These are phyloP conservation scores for Arabidopsis thaliana DNA, from an alignment of 345 rosid genomes.

Conservation along the genomic window TAIR10.1 NC_003074.8:9332501-9333000, in stretches of 20 bases:
- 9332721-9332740: background rate
- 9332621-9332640: background rate
- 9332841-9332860: slow-evolving; percentile 39
- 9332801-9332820: slow-evolving; percentile 28
- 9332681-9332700: background rate
- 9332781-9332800: slow-evolving; percentile 2
- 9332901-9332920: slow-evolving; percentile 26
- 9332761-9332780: background rate
- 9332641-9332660: background rate
- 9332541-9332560: background rate
- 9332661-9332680: background rate
- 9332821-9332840: slow-evolving; percentile 34
- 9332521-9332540: background rate
- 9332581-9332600: background rate
- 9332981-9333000: background rate
- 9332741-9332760: background rate
- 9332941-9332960: background rate
- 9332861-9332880: slow-evolving; percentile 63
- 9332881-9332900: slow-evolving; percentile 74
- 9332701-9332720: background rate
- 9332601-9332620: background rate
- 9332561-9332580: background rate
- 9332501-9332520: background rate
- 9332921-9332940: slow-evolving; percentile 27
- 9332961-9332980: background rate